Evolutionary conservation across 495 filamentous ascomycete species (phyloP), one percentile per base, ranked within the genome.

Genomic region (Durotheca rogersii): DNA sequence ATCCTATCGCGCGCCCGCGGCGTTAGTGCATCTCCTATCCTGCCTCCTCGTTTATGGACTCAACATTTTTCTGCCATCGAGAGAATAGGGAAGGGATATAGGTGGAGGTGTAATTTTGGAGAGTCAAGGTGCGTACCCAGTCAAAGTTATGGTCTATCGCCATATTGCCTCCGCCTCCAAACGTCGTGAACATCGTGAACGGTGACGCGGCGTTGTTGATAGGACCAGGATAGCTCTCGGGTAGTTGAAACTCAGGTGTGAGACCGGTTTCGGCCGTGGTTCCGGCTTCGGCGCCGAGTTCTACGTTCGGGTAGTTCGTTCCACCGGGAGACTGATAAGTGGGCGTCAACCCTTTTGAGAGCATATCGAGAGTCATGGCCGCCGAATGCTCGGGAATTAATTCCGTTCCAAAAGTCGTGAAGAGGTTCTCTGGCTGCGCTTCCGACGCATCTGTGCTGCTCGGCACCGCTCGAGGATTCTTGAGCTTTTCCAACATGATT

Each of bases 331-430:
- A 63, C 49, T 69, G 50, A 42, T 64, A 44, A 55, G 56, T 58
- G 64, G 86, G 82, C 18, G 81, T 81, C 70, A 87, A 72, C 1
- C 83, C 87, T 9, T 82, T 80, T 7, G 83, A 86, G 34, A 92
- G 73, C 77, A 95, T 84, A 7, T 85, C 87, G 21, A 94, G 65
- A 1, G 86, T 91, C 83, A 92, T 86, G 2, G 89, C 89, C 4
- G 88, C 88, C 29, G 82, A 81, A 51, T 88, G 83, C 60, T 80
- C 78, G 11, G 75, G 77, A 41, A 72, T 69, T 58, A 79, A 65
- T 20, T 71, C 69, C 35, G 67, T 32, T 18, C 41, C 61, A 6
- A 65, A 60, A 17, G 56, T 56, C 11, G 50, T 50, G 46, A 73
- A 65, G 23, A 62, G 47, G 6, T 49, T 57, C 14, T 58, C 57